A percentile compares a stretch with the other conserved stretches of the same genome.
Conservation (phyloP, 257 asterid species). For the Striga asiatica region DNA sequence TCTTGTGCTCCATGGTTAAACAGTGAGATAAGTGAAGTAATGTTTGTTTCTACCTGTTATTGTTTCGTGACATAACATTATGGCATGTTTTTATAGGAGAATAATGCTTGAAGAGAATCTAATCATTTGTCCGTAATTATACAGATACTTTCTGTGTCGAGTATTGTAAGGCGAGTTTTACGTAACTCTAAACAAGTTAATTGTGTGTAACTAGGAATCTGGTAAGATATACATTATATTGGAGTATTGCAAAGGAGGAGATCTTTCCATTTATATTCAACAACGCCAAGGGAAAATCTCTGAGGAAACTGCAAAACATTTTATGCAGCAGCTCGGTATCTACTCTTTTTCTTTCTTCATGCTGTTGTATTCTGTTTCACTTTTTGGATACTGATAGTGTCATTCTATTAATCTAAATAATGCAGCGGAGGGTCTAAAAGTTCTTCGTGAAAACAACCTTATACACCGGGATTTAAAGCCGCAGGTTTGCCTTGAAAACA, state of each 20-base stretch:
- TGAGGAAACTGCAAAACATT: constrained; percentile 81
- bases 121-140: too few relatives aligned
- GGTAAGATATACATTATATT: constrained; percentile 78
- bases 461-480: constrained; percentile 95
- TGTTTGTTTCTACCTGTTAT: too few relatives aligned
- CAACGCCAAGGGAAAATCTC: constrained; percentile 60
- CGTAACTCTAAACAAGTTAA: too few relatives aligned
- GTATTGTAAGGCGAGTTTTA: too few relatives aligned
- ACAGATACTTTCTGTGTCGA: too few relatives aligned
- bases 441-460: constrained; percentile 71
- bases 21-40: too few relatives aligned
- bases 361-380: constrained; percentile 4
- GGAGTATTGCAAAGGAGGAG: constrained; percentile 96
- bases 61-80: too few relatives aligned
- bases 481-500: constrained; percentile 46
- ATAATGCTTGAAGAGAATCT: too few relatives aligned
- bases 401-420: constrained; percentile 9
- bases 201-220: constrained; percentile 46
- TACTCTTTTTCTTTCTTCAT: background rate
- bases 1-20: too few relatives aligned
- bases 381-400: background rate
- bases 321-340: constrained; percentile 88
- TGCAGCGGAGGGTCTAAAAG: constrained; percentile 84
- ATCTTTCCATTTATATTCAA: constrained; percentile 68
- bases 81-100: too few relatives aligned